Percentiles rank a stretch among this genome's conserved stretches.
These are phyloP conservation scores for Epichloe gansuensis DNA, from an alignment of 2,329 filamentous ascomycete species.

Conservation along the genomic window DNA sequence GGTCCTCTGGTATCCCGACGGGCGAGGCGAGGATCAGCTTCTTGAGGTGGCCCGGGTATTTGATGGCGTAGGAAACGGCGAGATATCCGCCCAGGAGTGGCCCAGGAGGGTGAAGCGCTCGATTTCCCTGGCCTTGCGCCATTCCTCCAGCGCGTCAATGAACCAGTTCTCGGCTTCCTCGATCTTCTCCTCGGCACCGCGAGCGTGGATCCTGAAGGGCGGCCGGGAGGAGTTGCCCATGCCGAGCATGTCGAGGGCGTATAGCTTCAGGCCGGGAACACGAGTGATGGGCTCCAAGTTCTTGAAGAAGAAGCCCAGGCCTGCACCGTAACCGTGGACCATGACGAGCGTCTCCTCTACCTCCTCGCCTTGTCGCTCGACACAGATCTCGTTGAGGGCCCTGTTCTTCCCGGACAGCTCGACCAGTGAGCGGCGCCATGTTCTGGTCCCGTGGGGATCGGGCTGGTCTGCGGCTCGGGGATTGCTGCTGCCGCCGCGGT, in stretches of 20 bases:
- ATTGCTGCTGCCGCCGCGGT: neutral
- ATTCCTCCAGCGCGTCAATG: conserved; percentile 90
- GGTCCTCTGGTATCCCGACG: conserved; percentile 89
- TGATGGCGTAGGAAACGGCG: conserved; percentile 86
- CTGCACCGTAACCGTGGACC: conserved; percentile 92
- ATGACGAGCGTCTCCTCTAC: conserved; percentile 84
- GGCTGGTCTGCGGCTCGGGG: conserved; percentile 29
- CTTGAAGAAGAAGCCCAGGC: conserved; percentile 95
- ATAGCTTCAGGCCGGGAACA: conserved; percentile 71
- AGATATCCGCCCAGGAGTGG: conserved; percentile 94
- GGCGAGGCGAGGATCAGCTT: conserved; percentile 93
- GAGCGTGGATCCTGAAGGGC: conserved; percentile 72
- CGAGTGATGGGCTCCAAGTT: conserved; percentile 86
- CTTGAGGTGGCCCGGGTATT: conserved; percentile 88
- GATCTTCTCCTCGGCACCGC: conserved; percentile 68
- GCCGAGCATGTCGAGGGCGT: conserved; percentile 86
- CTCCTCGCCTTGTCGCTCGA: conserved; percentile 70
- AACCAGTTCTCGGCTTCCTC: conserved; percentile 91
- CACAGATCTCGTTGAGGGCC: conserved; percentile 82
- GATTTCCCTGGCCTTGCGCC: conserved; percentile 78
- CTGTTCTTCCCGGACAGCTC: conserved; percentile 74
- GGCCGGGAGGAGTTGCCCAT: conserved; percentile 86
- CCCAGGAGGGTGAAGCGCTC: conserved; percentile 89
- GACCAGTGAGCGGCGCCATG: conserved; percentile 81
- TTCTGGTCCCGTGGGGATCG: conserved; percentile 74